These are phyloP conservation scores for Coemansia reversa DNA, from an alignment of 192 early-diverging fungal species.

Conservation along the genomic window DNA sequence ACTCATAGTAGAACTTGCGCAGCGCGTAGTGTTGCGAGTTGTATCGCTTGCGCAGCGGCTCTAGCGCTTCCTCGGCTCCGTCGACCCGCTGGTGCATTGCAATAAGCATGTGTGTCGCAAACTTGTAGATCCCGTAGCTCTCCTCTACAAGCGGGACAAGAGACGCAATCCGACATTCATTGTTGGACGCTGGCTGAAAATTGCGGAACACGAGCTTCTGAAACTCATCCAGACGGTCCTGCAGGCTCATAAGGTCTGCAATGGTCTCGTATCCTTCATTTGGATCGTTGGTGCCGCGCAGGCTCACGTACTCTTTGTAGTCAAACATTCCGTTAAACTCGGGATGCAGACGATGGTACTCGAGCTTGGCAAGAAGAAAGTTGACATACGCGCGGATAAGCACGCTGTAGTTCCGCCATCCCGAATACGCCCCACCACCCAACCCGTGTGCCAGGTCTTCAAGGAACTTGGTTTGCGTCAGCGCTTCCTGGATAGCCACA, in stretches of 20 bases:
- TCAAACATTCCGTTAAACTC: constrained; percentile 95
- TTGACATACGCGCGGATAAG: constrained; percentile 90
- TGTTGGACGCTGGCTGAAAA: constrained; percentile 79
- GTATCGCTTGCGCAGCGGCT: constrained; percentile 83
- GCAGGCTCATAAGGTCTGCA: constrained; percentile 85
- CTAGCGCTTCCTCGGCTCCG: constrained; percentile 78
- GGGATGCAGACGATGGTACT: constrained; percentile 87
- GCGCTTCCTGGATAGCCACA: constrained; percentile 77
- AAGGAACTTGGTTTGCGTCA: constrained; percentile 78
- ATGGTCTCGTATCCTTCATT: constrained; percentile 99
- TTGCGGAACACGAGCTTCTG: constrained; percentile 85
- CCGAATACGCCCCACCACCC: constrained; percentile 36
- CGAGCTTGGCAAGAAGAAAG: constrained; percentile 85
- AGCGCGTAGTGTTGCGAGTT: constrained; percentile 82
- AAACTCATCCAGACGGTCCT: constrained; percentile 89
- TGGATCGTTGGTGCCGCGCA: constrained; percentile 94
- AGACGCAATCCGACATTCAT: constrained; percentile 93
- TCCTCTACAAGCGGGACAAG: constrained; percentile 98
- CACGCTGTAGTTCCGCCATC: constrained; percentile 66
- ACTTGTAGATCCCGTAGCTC: constrained; percentile 92
- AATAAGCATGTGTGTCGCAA: constrained; percentile 90
- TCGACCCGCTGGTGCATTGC: constrained; percentile 80
- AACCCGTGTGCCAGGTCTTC: constrained; percentile 62
- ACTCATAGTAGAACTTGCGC: constrained; percentile 89
- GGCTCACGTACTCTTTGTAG: constrained; percentile 93